phyloP scores from a whole-genome alignment of 495 filamentous ascomycete species.

The Aspergillus incahuasiensis region DNA sequence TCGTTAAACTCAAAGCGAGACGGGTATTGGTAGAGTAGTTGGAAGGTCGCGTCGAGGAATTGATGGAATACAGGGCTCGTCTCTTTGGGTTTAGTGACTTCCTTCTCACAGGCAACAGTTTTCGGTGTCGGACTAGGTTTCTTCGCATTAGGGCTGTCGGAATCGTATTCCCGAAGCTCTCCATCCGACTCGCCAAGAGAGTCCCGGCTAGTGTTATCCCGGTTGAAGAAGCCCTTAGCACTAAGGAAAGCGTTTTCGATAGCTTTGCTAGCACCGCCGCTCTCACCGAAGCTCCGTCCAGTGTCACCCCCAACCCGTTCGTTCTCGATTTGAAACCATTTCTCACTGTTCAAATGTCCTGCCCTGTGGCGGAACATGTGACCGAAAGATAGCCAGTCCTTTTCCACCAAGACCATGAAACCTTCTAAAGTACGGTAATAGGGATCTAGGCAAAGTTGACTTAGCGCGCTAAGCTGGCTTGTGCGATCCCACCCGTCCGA shows the following conservation, averaged over 20 bases:
- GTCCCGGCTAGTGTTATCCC: constrained; percentile 64
- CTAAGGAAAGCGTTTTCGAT: constrained; percentile 82
- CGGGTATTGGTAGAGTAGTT: constrained; percentile 81
- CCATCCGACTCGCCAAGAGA: constrained; percentile 57
- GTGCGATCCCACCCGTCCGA: constrained; percentile 99
- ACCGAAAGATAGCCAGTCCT: constrained; percentile 96
- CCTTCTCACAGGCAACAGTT: constrained; percentile 43
- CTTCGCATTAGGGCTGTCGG: constrained; percentile 37
- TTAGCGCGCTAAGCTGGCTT: constrained; percentile 88
- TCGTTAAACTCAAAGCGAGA: constrained; percentile 97
- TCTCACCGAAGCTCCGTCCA: constrained; percentile 42
- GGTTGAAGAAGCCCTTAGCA: constrained; percentile 86
- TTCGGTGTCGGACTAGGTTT: constrained; percentile 39
- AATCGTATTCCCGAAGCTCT: constrained; percentile 56
- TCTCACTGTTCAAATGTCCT: constrained; percentile 81
- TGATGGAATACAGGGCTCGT: constrained; percentile 98
- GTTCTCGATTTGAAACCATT: constrained; percentile 90
- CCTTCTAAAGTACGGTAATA: constrained; percentile 95
- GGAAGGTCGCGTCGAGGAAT: constrained; percentile 93
- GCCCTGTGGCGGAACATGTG: constrained; percentile 94
- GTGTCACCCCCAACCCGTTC: constrained; percentile 48
- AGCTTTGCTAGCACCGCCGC: constrained; percentile 62
- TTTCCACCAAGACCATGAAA: constrained; percentile 92
- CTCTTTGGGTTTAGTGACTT: constrained; percentile 69
- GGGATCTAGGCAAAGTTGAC: constrained; percentile 90